Conservation (phyloP, 148 eudicot species). For the Hydrangea macrophylla region DNA sequence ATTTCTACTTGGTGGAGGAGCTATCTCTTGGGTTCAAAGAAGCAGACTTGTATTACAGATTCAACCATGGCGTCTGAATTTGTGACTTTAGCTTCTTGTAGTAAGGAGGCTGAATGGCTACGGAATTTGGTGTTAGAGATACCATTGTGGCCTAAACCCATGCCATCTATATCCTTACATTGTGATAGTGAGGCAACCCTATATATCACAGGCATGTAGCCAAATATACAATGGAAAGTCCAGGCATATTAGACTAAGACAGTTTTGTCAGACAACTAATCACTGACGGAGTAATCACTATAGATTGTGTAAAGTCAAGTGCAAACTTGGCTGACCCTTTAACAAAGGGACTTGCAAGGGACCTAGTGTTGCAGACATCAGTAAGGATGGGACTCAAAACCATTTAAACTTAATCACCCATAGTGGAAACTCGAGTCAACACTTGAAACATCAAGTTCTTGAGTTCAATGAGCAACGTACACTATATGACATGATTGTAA, state of each 20-base stretch:
- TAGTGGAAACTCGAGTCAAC: neutral
- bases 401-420: neutral
- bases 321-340: neutral
- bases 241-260: neutral
- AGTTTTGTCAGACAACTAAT: slow-evolving; percentile 1
- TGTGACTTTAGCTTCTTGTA: neutral
- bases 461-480: neutral
- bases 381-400: neutral
- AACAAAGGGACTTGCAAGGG: neutral
- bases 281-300: neutral
- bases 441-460: neutral
- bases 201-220: no score
- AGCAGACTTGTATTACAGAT: neutral
- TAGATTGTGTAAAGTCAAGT: neutral
- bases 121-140: neutral
- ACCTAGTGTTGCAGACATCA: no score
- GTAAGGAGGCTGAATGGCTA: neutral
- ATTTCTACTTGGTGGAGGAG: slow-evolving; percentile 1
- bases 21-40: slow-evolving; percentile 1
- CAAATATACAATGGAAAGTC: no score
- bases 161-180: no score
- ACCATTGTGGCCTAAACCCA: no score
- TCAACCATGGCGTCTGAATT: no score
- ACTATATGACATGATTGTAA: neutral
- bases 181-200: no score